Evolutionary conservation across 345 rosid species (phyloP), one percentile per base, ranked within the genome.

Genomic region (Xanthoceras sorbifolium): DNA sequence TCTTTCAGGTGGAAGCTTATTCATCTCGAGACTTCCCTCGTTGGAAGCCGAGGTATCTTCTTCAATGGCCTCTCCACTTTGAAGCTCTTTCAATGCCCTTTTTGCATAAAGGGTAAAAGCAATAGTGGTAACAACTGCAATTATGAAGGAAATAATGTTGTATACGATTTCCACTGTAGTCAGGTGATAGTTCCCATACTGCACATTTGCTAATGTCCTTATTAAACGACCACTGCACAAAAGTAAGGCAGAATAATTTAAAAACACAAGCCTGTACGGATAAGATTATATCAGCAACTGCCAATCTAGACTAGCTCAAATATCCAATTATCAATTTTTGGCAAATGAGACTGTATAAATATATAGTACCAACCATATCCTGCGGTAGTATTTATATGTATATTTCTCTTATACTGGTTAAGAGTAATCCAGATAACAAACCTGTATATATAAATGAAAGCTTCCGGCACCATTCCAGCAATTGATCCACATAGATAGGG

Each of bases 401-500:
- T 20, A 55, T n/a, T 65, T 65, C 50, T 65, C 48, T n/a, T 65
- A 46, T 6, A 9, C 25, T 23, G 23, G 25, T 9, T 5, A 11
- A 3, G 69, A 23, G 48, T 40, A 54, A 68, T 40, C 67, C 73
- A 36, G 34, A 55, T 25, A 76, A 78, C 86, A 44, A 64, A 93
- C 99, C 98, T 89, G 76, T 95, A 95, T 74, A 95, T 95, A 83
- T 95, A 95, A 74, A 95, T 85, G 86, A 91, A 95, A 83, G 99
- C 97, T 86, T 95, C 98, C 22, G 98, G 99, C 64, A 95, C 81
- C 99, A 95, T 96, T 82, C 99, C 98, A 4, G 97, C 87, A 74
- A 96, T 68, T 36, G 98, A 96, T 57, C 99, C 99, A 9, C 85
- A 89, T 23, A 96, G 50, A 79, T 92, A 96, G 38, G 99, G 99